phyloP scores from a whole-genome alignment of 331 rosid genomes.

The Ulmus americana region DNA sequence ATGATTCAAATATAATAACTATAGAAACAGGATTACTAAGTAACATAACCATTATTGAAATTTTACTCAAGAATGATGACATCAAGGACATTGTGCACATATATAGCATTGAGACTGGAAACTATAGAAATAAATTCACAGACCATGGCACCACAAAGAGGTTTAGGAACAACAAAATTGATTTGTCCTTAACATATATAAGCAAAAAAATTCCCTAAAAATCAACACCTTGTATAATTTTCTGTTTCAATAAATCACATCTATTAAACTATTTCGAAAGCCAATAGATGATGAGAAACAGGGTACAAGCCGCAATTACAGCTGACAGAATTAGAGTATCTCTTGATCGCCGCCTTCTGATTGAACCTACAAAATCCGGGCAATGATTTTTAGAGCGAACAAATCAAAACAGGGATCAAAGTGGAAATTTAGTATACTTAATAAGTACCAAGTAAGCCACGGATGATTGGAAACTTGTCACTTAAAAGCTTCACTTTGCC shows the following conservation, averaged over 20 bases:
- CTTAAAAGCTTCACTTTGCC: slow-evolving; percentile 83
- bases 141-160: slow-evolving; percentile 14
- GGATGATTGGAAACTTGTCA: slow-evolving; percentile 82
- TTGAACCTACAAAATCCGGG: slow-evolving; percentile 55
- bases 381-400: slow-evolving; percentile 1
- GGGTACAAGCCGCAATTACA: slow-evolving; percentile 90
- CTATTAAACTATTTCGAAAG: slow-evolving; percentile 61
- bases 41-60: background rate
- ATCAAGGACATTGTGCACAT: background rate
- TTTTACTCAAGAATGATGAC: too few species aligned
- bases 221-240: slow-evolving; percentile 24
- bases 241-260: slow-evolving; percentile 24
- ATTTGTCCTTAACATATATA: slow-evolving; percentile 25
- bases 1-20: too few species aligned
- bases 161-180: slow-evolving; percentile 14
- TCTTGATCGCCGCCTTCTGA: slow-evolving; percentile 77
- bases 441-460: slow-evolving; percentile 69
- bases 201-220: slow-evolving; percentile 32
- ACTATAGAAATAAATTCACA: background rate
- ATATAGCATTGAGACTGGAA: background rate
- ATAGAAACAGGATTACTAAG: too few species aligned
- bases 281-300: slow-evolving; percentile 94
- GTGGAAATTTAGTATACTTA: slow-evolving; percentile 2
- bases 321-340: slow-evolving; percentile 85
- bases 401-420: slow-evolving; percentile 8